Evolutionary conservation across 805 yeast genomes (phyloP).

Genomic region (Barnettozyma wickerhamii): DNA sequence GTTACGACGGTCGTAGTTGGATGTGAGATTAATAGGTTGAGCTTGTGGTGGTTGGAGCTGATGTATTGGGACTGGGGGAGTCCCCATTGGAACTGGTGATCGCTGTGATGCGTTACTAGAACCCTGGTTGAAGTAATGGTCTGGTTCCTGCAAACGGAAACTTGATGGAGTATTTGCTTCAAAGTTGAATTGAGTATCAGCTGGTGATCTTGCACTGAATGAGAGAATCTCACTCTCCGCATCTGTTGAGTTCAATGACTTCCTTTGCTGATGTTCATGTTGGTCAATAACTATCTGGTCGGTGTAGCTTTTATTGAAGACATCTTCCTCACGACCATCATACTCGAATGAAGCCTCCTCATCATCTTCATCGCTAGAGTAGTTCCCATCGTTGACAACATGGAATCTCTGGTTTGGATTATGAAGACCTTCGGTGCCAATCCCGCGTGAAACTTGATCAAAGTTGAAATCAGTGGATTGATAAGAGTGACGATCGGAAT

Average conservation of each 20-base stretch:
- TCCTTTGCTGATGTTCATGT: constrained; percentile 9
- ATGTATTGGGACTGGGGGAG: constrained; percentile 2
- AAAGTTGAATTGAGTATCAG: constrained; percentile 25
- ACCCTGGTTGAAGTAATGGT: background rate
- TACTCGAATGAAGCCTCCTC: background rate
- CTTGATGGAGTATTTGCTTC: constrained; percentile 13
- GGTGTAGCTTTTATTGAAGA: constrained; percentile 2
- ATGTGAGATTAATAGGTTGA: background rate
- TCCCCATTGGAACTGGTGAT: too few relatives aligned
- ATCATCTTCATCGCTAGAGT: constrained; percentile 14
- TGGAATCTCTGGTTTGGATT: constrained; percentile 18
- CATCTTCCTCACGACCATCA: background rate
- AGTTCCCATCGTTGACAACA: constrained; percentile 27
- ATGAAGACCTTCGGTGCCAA: constrained; percentile 3
- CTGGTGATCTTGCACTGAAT: constrained; percentile 33
- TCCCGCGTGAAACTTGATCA: background rate
- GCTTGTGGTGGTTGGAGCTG: constrained; percentile 6
- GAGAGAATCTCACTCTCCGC: constrained; percentile 27
- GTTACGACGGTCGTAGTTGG: constrained; percentile 36
- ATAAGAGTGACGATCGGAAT: background rate
- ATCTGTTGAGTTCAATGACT: constrained; percentile 4
- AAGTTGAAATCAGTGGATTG: background rate
- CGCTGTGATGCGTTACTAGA: too few relatives aligned
- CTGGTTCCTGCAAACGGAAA: background rate
- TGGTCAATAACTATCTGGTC: constrained; percentile 16